Percentiles rank a stretch among this genome's conserved stretches.
Conservation (phyloP, 371 early-diverging fungal species). For the Mortierella sp. region DNA sequence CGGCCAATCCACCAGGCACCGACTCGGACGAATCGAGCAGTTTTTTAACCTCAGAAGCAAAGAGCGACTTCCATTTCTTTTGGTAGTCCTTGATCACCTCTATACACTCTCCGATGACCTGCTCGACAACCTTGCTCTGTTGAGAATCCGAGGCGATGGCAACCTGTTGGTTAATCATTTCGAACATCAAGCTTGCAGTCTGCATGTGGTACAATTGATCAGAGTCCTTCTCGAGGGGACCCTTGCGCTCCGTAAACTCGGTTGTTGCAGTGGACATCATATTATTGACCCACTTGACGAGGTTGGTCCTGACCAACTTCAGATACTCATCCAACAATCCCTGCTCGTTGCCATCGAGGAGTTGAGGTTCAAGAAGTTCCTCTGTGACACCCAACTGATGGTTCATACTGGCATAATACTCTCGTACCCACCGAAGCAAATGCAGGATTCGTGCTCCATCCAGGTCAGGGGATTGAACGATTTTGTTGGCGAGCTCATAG, state of each 20-base stretch:
- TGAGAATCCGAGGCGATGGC: slow-evolving; percentile 86
- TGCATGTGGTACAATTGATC: slow-evolving; percentile 84
- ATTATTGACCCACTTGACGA: slow-evolving; percentile 92
- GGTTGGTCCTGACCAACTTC: slow-evolving; percentile 82
- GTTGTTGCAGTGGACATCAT: slow-evolving; percentile 85
- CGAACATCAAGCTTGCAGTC: slow-evolving; percentile 89
- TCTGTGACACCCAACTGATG: slow-evolving; percentile 87
- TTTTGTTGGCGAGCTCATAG: slow-evolving; percentile 76
- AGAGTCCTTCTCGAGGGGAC: slow-evolving; percentile 81
- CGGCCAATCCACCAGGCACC: slow-evolving; percentile 83
- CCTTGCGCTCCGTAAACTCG: slow-evolving; percentile 78
- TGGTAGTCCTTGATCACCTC: slow-evolving; percentile 84
- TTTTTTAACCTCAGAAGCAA: slow-evolving; percentile 77
- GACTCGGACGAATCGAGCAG: slow-evolving; percentile 78
- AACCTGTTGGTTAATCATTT: slow-evolving; percentile 97
- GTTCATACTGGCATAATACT: slow-evolving; percentile 91
- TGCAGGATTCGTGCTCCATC: slow-evolving; percentile 83
- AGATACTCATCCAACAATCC: slow-evolving; percentile 88
- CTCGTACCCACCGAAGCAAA: slow-evolving; percentile 89
- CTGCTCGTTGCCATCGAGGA: slow-evolving; percentile 94
- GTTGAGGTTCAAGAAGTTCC: slow-evolving; percentile 89
- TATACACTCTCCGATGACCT: slow-evolving; percentile 89
- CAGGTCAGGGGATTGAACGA: slow-evolving; percentile 76
- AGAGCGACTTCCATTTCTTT: slow-evolving; percentile 77
- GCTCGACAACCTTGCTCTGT: slow-evolving; percentile 85